A percentile compares a stretch with the other conserved stretches of the same genome.
Evolutionary conservation across 2,329 filamentous ascomycete genomes (phyloP).

Genomic region (Malbranchea zuffiana): DNA sequence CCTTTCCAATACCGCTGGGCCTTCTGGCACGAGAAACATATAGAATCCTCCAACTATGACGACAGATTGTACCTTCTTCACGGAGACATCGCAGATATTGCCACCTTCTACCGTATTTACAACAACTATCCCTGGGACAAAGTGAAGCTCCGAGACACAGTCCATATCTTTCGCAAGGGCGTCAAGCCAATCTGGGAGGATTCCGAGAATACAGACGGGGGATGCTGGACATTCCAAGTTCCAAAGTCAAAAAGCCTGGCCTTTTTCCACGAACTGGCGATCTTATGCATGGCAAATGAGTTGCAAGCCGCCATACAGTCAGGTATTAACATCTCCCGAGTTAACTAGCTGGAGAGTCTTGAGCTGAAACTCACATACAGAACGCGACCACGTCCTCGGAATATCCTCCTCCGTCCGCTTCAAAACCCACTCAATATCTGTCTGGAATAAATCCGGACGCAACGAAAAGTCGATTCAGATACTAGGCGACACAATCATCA

Average conservation of each 20-base stretch:
- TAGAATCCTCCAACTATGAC: slow-evolving; percentile 21
- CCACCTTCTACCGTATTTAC: slow-evolving; percentile 63
- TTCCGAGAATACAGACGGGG: slow-evolving; percentile 71
- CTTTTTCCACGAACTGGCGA: slow-evolving; percentile 29
- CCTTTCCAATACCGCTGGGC: slow-evolving; percentile 40
- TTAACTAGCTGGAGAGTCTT: not conserved
- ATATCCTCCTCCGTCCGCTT: slow-evolving; percentile 79
- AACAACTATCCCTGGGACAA: slow-evolving; percentile 69
- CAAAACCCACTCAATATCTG: slow-evolving; percentile 75
- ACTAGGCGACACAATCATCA: slow-evolving; percentile 61
- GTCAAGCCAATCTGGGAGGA: slow-evolving; percentile 76
- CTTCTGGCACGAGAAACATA: slow-evolving; percentile 38
- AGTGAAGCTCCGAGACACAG: slow-evolving; percentile 64
- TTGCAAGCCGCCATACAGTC: slow-evolving; percentile 60
- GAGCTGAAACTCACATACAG: slow-evolving; percentile 33
- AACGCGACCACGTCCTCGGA: slow-evolving; percentile 75
- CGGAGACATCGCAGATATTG: slow-evolving; percentile 34
- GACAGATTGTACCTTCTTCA: slow-evolving; percentile 30
- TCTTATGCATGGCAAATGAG: slow-evolving; percentile 30
- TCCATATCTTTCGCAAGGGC: slow-evolving; percentile 69
- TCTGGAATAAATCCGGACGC: slow-evolving; percentile 85
- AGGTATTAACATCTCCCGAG: slow-evolving; percentile 50
- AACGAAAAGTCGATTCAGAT: slow-evolving; percentile 68
- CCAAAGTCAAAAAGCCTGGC: slow-evolving; percentile 58
- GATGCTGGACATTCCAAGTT: slow-evolving; percentile 86